Percentiles rank a stretch among this genome's conserved stretches.
These are phyloP conservation scores for Chlorella vulgaris DNA, from an alignment of 139 green algal species.

Conservation along the genomic window DNA sequence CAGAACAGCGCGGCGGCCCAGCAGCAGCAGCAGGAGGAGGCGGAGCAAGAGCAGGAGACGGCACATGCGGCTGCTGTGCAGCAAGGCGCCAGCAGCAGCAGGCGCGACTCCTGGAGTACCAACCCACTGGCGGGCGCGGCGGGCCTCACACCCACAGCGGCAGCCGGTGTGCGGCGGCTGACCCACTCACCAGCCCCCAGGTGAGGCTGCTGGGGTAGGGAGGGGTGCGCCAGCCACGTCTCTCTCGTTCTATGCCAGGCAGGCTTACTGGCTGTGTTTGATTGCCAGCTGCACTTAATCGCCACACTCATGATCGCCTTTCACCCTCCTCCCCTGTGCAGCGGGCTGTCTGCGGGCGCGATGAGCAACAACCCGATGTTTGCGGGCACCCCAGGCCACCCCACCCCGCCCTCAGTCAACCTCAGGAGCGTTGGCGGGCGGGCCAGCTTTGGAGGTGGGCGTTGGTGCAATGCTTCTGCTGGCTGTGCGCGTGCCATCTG, in stretches of 20 bases:
- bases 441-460: background rate
- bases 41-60: slow-evolving; percentile 3
- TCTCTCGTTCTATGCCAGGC: too few species aligned
- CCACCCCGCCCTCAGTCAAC: slow-evolving; percentile 35
- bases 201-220: background rate
- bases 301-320: background rate
- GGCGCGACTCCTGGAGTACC: background rate
- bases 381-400: slow-evolving; percentile 34
- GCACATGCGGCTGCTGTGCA: background rate
- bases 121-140: slow-evolving; percentile 21
- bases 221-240: too few species aligned
- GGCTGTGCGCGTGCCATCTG: too few species aligned
- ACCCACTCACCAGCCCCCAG: slow-evolving; percentile 23
- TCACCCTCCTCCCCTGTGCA: background rate
- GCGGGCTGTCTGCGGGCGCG: slow-evolving; percentile 8
- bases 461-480: too few species aligned
- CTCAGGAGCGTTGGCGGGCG: slow-evolving; percentile 6
- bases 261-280: too few species aligned
- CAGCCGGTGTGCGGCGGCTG: background rate
- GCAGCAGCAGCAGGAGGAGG: background rate
- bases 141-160: background rate
- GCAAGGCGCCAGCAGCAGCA: background rate
- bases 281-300: too few species aligned
- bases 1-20: background rate
- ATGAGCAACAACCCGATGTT: slow-evolving; percentile 44